These are phyloP conservation scores for Rhizopogon vinicolor DNA, from an alignment of 768 basidiomycete genomes.

Conservation along the genomic window DNA sequence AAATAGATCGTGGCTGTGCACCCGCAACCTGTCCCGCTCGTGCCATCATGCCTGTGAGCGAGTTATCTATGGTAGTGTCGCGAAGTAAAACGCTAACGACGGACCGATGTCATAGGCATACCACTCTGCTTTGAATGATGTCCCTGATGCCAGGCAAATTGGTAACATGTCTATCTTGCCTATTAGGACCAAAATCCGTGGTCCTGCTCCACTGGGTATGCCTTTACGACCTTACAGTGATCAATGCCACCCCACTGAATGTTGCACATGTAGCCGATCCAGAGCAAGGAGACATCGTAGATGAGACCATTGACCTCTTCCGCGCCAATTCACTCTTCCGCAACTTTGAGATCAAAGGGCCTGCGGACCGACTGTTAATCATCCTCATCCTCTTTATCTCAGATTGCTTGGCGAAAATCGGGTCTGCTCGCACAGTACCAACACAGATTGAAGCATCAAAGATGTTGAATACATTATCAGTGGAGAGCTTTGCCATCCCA, in stretches of 20 bases:
- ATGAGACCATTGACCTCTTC: conserved; percentile 95
- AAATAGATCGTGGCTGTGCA: conserved; percentile 14
- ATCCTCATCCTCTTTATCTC: conserved; percentile 97
- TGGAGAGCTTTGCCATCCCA: conserved; percentile 91
- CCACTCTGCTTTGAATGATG: conserved; percentile 90
- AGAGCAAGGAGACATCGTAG: conserved; percentile 81
- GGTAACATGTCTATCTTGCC: conserved; percentile 91
- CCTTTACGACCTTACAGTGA: conserved; percentile 7
- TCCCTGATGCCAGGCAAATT: conserved; percentile 72
- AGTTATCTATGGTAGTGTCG: not conserved
- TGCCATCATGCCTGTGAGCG: conserved; percentile 49
- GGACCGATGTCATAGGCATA: conserved; percentile 65
- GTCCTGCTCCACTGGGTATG: conserved; percentile 81
- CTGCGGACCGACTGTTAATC: conserved; percentile 93
- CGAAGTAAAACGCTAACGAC: not conserved
- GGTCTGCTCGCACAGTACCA: conserved; percentile 60
- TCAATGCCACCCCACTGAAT: conserved; percentile 9
- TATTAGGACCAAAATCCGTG: conserved; percentile 87
- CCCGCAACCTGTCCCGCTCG: conserved; percentile 21
- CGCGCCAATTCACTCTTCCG: conserved; percentile 98
- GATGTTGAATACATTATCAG: conserved; percentile 83
- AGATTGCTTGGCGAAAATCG: conserved; percentile 92
- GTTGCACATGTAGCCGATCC: conserved; percentile 57
- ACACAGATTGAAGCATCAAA: conserved; percentile 85
- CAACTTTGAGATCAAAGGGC: conserved; percentile 99